Base-by-base conservation (phyloP, 1,284 basidiomycete genomes). In the Boletellus deceptivus region DNA sequence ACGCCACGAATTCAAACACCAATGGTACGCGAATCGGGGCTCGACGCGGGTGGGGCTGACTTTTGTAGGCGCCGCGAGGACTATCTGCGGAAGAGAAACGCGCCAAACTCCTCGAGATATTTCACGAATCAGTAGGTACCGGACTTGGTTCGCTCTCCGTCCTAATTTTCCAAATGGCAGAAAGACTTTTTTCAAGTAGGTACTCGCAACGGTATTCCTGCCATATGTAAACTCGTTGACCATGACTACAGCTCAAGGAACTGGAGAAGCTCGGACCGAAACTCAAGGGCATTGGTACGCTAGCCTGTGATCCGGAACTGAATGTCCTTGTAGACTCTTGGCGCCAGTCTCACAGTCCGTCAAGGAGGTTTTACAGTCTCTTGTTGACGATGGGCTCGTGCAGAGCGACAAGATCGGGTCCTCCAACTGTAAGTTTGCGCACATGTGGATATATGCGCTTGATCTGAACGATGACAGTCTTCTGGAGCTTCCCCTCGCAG, bases 401-500 rank as follows among this genome's bases (percentile, higher is more conserved):
- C 83, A 86, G 63, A 76, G 75, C 43, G 93, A 95, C 67, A 95
- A 95, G 71, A 93, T 95, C 49, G 92, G 93, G 22, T 89, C 91
- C 6, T 91, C 91, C 3, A 94, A 94, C 63, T 95, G 91, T 92
- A 59, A 59, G 86, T 54, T 35, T 22, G 24, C 24, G n/a, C 6
- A 1, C 41, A 53, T 29, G 49, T 59, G 58, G 47, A 55, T 67
- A 56, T 68, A 67, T 64, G 65, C 69, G 68, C 62, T 63, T 62
- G 65, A 57, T 61, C 57, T 52, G 45, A 36, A 45, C 7, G 34
- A n/a, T 3, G 11, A 3, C 8, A 94, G 91, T 93, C 71, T 94
- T 89, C 67, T 95, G 92, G 92, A 89, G 89, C 62, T 94, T 94
- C 64, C 92, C 92, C 4, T 93, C 90, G 3, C 88, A 93, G 52